phyloP scores from a whole-genome alignment of 805 yeast species.

The Kodamaea jinghongensis region DNA sequence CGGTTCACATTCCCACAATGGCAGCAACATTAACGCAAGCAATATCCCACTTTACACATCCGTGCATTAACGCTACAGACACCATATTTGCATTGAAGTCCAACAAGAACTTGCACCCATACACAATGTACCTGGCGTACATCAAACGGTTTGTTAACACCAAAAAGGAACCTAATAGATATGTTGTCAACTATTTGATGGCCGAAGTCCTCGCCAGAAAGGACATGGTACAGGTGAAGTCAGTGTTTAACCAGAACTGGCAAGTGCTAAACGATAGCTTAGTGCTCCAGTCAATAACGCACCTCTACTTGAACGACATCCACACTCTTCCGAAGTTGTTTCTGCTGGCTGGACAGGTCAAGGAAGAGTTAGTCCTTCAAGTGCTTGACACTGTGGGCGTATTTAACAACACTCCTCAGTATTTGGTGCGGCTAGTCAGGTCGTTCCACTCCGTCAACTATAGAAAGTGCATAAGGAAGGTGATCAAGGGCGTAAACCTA shows the following conservation, averaged over 20 bases:
- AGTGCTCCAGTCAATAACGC: slow-evolving; percentile 1
- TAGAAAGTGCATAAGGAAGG: slow-evolving; percentile 4
- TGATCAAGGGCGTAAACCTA: slow-evolving; percentile 1
- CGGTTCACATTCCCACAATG: background rate
- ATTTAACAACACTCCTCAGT: background rate
- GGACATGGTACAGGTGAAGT: slow-evolving; percentile 1
- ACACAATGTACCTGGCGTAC: slow-evolving; percentile 11
- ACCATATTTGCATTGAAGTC: slow-evolving; percentile 9
- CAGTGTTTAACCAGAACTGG: slow-evolving; percentile 4
- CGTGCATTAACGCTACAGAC: slow-evolving; percentile 10
- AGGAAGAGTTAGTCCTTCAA: slow-evolving; percentile 1
- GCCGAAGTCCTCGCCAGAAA: slow-evolving; percentile 3
- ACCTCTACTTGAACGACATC: background rate
- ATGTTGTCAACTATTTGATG: slow-evolving; percentile 11
- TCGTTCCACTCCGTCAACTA: background rate
- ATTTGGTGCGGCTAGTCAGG: background rate
- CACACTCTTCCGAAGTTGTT: background rate
- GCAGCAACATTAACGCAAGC: background rate
- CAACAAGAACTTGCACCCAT: slow-evolving; percentile 7
- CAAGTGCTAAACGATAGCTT: slow-evolving; percentile 8
- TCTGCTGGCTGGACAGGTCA: background rate
- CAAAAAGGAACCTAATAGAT: slow-evolving; percentile 11
- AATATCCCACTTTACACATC: background rate
- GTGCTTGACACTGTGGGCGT: background rate
- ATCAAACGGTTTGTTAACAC: background rate